A percentile compares a stretch with the other conserved stretches of the same genome.
phyloP scores from a whole-genome alignment of 805 yeast species.

The Candida tibetensis region DNA sequence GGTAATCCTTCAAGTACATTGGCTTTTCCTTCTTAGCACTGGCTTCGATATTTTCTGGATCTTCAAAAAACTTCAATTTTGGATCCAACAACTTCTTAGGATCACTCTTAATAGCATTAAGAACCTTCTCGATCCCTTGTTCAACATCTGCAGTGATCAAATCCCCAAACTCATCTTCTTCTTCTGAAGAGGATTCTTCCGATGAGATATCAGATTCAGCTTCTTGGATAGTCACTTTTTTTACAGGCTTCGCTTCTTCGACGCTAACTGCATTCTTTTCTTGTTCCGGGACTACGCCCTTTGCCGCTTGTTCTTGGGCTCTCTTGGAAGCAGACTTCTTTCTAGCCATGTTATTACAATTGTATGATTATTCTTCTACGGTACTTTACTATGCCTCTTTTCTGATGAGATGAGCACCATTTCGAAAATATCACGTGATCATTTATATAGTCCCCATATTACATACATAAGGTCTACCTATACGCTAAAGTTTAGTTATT shows the following conservation, averaged over 20 bases:
- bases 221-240: constrained; percentile 21
- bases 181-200: constrained; percentile 49
- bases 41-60: constrained; percentile 44
- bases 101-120: constrained; percentile 64
- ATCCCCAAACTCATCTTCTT: constrained; percentile 91
- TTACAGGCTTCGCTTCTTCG: constrained; percentile 9
- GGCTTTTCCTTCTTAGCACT: constrained; percentile 50
- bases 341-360: constrained; percentile 69
- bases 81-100: constrained; percentile 67
- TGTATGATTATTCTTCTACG: too few relatives aligned
- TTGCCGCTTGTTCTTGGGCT: constrained; percentile 49
- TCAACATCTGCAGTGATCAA: constrained; percentile 85
- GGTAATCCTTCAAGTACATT: constrained; percentile 87
- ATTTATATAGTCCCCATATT: too few relatives aligned
- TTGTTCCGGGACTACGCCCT: constrained; percentile 18
- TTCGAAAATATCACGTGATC: background rate
- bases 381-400: constrained; percentile 4
- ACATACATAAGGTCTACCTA: too few relatives aligned
- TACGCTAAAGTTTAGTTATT: background rate
- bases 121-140: constrained; percentile 67
- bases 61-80: constrained; percentile 70
- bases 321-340: constrained; percentile 81
- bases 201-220: constrained; percentile 23
- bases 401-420: constrained; percentile 20
- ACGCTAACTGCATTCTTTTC: constrained; percentile 7